A percentile compares a stretch with the other conserved stretches of the same genome.
phyloP scores from a whole-genome alignment of 345 rosid species.

The Odontarrhena argentea region DNA sequence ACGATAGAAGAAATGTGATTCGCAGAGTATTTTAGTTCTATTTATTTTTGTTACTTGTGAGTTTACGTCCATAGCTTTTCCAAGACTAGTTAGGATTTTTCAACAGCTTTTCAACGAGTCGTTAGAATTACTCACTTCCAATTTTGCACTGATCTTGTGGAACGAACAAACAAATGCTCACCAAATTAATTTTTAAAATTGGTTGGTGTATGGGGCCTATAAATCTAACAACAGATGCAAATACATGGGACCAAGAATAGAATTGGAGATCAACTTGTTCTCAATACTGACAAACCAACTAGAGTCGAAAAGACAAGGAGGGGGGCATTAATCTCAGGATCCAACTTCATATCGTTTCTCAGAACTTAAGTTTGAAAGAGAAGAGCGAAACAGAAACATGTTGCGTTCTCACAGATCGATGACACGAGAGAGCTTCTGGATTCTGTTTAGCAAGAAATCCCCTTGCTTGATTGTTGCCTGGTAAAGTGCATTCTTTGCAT shows the following conservation, averaged over 20 bases:
- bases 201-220: too few relatives aligned
- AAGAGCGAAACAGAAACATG: conserved; percentile 23
- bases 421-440: conserved; percentile 97
- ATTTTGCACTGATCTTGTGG: too few relatives aligned
- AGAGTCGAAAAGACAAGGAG: conserved; percentile 7
- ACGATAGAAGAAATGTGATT: neutral
- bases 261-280: conserved; percentile 13
- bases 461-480: conserved; percentile 99
- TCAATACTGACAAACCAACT: conserved; percentile 12
- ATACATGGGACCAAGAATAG: neutral
- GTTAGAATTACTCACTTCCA: too few relatives aligned
- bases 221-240: neutral
- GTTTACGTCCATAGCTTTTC: too few relatives aligned
- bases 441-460: conserved; percentile 89
- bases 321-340: conserved; percentile 18
- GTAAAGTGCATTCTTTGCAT: conserved; percentile 97
- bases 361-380: conserved; percentile 22
- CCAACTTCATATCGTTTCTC: conserved; percentile 17
- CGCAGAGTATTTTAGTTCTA: too few relatives aligned
- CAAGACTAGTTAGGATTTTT: too few relatives aligned
- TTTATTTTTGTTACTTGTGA: too few relatives aligned
- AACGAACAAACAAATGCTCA: too few relatives aligned
- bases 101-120: too few relatives aligned
- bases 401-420: conserved; percentile 72
- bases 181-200: too few relatives aligned